Conservation (phyloP, 768 basidiomycete species). For the Mycena metata region DNA sequence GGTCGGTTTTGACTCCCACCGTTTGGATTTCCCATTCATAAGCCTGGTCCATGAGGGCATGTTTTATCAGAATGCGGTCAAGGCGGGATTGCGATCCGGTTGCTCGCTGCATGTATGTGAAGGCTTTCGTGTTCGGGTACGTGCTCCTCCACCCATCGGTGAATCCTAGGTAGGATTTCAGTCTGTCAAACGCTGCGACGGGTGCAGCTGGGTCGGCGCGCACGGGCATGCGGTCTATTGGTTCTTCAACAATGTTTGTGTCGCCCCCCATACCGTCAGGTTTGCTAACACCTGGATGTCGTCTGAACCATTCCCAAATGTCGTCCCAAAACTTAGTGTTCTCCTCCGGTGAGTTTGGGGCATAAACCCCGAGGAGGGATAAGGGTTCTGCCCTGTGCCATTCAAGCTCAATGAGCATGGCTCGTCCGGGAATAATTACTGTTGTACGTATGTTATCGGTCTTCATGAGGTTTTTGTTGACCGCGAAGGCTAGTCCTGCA, state of each 20-base stretch:
- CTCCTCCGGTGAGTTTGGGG: background rate
- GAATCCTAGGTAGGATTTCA: conserved; percentile 40
- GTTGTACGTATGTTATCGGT: background rate
- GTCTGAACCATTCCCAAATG: background rate
- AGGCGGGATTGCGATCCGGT: conserved; percentile 46
- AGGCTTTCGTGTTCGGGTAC: conserved; percentile 40
- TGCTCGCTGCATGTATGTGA: conserved; percentile 44
- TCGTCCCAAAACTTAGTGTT: background rate
- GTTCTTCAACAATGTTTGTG: conserved; percentile 33
- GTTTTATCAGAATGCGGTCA: conserved; percentile 51
- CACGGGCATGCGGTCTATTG: conserved; percentile 51
- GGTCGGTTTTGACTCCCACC: conserved; percentile 46
- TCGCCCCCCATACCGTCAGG: background rate
- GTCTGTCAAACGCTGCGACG: conserved; percentile 33
- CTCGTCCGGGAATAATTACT: background rate
- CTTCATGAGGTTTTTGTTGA: conserved; percentile 13
- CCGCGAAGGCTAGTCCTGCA: conserved; percentile 15
- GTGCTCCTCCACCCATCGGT: conserved; percentile 50
- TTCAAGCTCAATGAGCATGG: background rate
- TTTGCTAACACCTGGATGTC: background rate
- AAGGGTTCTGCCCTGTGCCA: background rate
- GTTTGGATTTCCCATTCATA: conserved; percentile 45
- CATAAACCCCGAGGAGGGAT: background rate
- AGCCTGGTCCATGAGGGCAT: conserved; percentile 16
- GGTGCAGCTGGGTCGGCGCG: conserved; percentile 37